Conservation (phyloP, 2,329 filamentous ascomycete genomes). For the Xylaria sp. region DNA sequence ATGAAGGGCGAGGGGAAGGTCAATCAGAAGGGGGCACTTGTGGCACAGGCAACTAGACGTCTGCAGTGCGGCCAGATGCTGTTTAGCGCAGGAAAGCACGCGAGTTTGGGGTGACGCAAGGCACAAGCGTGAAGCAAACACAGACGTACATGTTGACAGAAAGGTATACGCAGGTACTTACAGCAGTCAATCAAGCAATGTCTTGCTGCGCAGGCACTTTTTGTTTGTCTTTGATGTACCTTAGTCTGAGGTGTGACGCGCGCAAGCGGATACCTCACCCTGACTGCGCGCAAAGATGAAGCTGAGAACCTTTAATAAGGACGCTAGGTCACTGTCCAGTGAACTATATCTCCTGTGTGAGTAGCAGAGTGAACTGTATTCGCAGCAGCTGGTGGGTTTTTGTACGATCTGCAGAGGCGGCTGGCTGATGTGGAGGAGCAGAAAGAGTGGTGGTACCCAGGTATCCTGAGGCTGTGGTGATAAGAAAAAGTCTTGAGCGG, state of each 20-base stretch:
- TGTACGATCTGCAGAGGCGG: too few species aligned
- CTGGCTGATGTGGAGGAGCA: too few species aligned
- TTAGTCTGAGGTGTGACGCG: background rate
- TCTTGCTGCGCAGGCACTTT: background rate
- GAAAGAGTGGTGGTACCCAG: too few species aligned
- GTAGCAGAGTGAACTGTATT: too few species aligned
- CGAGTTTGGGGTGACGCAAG: background rate
- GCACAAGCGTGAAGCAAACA: background rate
- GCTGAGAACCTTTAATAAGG: background rate
- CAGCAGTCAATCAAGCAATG: background rate
- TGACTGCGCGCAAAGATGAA: background rate
- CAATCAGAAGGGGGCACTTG: background rate
- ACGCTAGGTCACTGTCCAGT: background rate
- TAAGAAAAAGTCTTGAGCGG: too few species aligned
- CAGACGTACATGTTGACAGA: background rate
- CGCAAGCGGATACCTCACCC: background rate
- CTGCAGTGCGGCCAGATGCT: background rate
- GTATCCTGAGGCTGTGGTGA: too few species aligned
- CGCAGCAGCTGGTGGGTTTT: too few species aligned
- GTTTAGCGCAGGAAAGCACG: background rate
- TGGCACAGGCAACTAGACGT: background rate
- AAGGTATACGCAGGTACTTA: conserved; percentile 3
- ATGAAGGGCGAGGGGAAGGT: too few species aligned
- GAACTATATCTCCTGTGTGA: too few species aligned
- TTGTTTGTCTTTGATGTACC: background rate